Conservation (phyloP, 2,329 filamentous ascomycete genomes). For the Allantophomopsis lycopodina region DNA sequence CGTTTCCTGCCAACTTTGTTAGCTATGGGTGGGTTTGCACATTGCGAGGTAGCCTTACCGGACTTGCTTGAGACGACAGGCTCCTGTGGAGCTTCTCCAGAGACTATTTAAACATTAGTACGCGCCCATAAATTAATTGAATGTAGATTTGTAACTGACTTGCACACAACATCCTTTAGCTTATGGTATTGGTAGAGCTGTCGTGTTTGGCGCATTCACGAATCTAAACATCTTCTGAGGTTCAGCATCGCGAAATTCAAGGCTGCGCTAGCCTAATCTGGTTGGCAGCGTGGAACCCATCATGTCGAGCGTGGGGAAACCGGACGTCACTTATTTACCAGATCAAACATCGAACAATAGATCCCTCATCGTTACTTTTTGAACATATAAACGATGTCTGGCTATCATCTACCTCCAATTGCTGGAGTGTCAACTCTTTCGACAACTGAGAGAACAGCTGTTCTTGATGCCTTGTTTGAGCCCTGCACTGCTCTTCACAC, state of each 20-base stretch:
- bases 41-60: constrained; percentile 38
- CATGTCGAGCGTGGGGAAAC: constrained; percentile 4
- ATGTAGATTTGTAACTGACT: constrained; percentile 32
- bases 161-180: constrained; percentile 46
- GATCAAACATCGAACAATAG: no score
- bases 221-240: constrained; percentile 1
- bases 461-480: constrained; percentile 76
- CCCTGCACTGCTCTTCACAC: constrained; percentile 62
- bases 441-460: constrained; percentile 35
- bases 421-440: constrained; percentile 39
- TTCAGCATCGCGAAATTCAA: constrained; percentile 1
- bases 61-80: constrained; percentile 93
- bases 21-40: constrained; percentile 5
- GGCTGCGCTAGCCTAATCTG: background rate
- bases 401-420: constrained; percentile 38
- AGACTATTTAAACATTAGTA: constrained; percentile 45
- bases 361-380: no score
- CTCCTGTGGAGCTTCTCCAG: constrained; percentile 88
- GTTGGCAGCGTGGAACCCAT: no score
- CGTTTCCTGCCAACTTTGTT: constrained; percentile 43
- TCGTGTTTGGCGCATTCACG: constrained; percentile 10
- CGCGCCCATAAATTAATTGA: constrained; percentile 8
- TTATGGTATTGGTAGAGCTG: constrained; percentile 7
- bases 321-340: constrained; percentile 1
- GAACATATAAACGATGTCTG: constrained; percentile 9